phyloP scores from a whole-genome alignment of 768 basidiomycete genomes.

The Pleurotus sapidus region DNA sequence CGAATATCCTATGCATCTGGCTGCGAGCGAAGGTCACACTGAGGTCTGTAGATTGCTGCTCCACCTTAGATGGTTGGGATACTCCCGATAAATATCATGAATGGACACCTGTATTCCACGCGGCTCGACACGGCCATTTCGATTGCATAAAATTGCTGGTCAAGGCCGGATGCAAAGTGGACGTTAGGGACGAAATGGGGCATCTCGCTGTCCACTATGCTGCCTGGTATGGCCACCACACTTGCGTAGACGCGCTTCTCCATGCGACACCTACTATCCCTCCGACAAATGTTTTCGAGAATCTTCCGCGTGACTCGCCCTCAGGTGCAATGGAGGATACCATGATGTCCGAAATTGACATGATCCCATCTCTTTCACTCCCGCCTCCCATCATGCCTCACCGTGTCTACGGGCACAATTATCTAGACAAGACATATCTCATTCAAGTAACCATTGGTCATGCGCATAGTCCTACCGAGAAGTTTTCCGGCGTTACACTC shows the following conservation, averaged over 20 bases:
- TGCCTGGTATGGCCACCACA: conserved; percentile 90
- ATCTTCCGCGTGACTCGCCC: conserved; percentile 34
- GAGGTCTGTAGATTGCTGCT: conserved; percentile 81
- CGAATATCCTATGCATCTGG: conserved; percentile 96
- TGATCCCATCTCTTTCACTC: conserved; percentile 91
- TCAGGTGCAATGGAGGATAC: conserved; percentile 29
- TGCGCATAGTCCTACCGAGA: conserved; percentile 37
- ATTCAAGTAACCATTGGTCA: conserved; percentile 86
- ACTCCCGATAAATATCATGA: conserved; percentile 94
- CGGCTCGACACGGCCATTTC: conserved; percentile 80
- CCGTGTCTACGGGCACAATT: conserved; percentile 95
- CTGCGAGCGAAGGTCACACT: conserved; percentile 87
- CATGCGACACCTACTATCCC: conserved; percentile 33
- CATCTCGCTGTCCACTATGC: conserved; percentile 90
- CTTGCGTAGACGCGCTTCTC: conserved; percentile 62
- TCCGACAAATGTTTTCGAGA: conserved; percentile 16
- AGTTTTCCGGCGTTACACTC: conserved; percentile 53
- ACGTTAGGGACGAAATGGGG: conserved; percentile 78
- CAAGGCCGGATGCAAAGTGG: conserved; percentile 74
- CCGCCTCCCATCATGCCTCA: conserved; percentile 99
- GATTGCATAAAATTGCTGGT: conserved; percentile 77
- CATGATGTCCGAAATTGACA: conserved; percentile 75
- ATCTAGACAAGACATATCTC: conserved; percentile 81
- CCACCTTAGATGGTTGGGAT: conserved; percentile 75
- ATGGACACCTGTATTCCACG: conserved; percentile 97